phyloP scores from a whole-genome alignment of 202 grass and related monocot species.

The Hordeum pubiflorum region DNA sequence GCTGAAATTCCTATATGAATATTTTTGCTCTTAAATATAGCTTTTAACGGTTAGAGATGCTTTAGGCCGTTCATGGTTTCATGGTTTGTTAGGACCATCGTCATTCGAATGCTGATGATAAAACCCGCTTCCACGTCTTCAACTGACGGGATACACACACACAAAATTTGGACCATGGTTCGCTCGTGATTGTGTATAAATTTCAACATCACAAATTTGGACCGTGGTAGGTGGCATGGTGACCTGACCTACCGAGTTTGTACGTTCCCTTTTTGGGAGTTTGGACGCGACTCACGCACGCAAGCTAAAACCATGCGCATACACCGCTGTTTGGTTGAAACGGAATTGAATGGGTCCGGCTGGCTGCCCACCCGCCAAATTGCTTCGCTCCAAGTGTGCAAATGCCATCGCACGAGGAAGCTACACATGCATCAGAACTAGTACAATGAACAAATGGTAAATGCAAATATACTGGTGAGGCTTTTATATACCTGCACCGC shows the following conservation, averaged over 20 bases:
- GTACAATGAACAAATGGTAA: too few relatives aligned
- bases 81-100: too few relatives aligned
- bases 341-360: neutral
- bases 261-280: neutral
- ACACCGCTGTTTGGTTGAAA: neutral
- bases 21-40: too few relatives aligned
- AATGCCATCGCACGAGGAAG: neutral
- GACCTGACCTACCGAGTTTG: neutral
- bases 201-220: neutral
- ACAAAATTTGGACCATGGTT: too few relatives aligned
- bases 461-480: too few relatives aligned
- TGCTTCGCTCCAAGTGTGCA: conserved; percentile 6
- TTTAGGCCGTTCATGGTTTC: too few relatives aligned
- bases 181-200: neutral
- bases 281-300: neutral
- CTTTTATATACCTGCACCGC: too few relatives aligned
- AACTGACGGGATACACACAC: neutral
- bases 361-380: neutral
- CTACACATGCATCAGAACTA: neutral
- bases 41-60: too few relatives aligned
- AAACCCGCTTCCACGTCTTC: too few relatives aligned
- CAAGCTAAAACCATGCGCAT: too few relatives aligned
- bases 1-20: too few relatives aligned
- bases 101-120: too few relatives aligned
- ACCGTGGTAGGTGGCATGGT: neutral